Percentiles rank a stretch among this genome's conserved stretches.
These are phyloP conservation scores for Mortierella antarctica DNA, from an alignment of 192 early-diverging fungal species.

Conservation along the genomic window DNA sequence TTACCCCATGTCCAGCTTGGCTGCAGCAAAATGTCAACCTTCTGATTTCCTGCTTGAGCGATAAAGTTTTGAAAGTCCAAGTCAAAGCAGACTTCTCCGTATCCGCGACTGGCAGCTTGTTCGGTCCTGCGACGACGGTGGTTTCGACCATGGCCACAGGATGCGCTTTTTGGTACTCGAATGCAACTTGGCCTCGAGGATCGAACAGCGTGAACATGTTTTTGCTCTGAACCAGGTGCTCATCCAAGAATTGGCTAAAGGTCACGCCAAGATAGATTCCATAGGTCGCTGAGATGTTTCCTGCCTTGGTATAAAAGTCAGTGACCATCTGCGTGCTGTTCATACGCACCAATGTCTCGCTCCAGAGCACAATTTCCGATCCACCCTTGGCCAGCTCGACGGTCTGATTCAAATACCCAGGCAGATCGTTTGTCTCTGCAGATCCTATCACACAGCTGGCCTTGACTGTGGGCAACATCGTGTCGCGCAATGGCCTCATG, in stretches of 20 bases:
- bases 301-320: conserved; percentile 4
- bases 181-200: conserved; percentile 28
- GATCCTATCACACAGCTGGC: conserved; percentile 45
- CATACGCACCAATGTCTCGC: conserved; percentile 9
- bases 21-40: conserved; percentile 59
- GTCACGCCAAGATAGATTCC: conserved; percentile 45
- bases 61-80: conserved; percentile 59
- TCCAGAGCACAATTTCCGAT: conserved; percentile 52
- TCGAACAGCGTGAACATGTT: conserved; percentile 57
- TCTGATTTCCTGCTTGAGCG: conserved; percentile 51
- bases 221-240: conserved; percentile 1
- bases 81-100: conserved; percentile 57
- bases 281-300: conserved; percentile 36
- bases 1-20: conserved; percentile 61
- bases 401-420: conserved; percentile 34
- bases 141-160: conserved; percentile 58
- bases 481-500: conserved; percentile 20
- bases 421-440: neutral
- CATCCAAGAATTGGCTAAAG: conserved; percentile 25
- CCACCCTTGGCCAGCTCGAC: conserved; percentile 26
- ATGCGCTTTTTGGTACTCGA: conserved; percentile 59
- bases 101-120: conserved; percentile 38
- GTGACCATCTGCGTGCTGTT: neutral
- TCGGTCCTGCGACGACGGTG: conserved; percentile 40
- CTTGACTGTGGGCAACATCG: conserved; percentile 29